Conservation (phyloP, 2,329 filamentous ascomycete genomes). For the Fusarium secorum region DNA sequence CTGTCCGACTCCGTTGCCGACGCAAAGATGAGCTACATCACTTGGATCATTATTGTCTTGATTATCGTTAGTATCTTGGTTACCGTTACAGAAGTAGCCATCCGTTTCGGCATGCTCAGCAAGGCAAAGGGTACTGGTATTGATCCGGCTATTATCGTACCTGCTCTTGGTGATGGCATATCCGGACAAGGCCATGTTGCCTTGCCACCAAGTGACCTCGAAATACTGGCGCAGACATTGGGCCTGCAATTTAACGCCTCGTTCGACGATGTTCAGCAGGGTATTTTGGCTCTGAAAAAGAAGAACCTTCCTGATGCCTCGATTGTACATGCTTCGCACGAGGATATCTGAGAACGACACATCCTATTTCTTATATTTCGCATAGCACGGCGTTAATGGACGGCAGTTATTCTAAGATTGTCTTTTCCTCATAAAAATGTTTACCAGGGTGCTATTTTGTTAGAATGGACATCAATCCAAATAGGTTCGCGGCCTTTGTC, state of each 20-base stretch:
- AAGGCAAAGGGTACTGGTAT: conserved; percentile 34
- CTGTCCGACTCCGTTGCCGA: conserved; percentile 91
- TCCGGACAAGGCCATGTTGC: conserved; percentile 7
- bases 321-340: conserved; percentile 17
- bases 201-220: conserved; percentile 44
- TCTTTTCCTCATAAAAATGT: not conserved
- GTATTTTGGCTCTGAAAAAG: conserved; percentile 45
- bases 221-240: conserved; percentile 47
- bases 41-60: conserved; percentile 96
- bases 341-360: conserved; percentile 19
- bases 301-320: conserved; percentile 12
- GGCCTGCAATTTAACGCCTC: conserved; percentile 48
- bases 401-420: not conserved
- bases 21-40: conserved; percentile 94
- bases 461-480: not conserved
- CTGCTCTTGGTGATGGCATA: conserved; percentile 29
- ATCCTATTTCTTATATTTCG: not conserved
- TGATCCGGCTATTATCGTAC: conserved; percentile 13
- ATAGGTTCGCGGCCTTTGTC: not conserved
- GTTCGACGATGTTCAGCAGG: conserved; percentile 46
- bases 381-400: conserved; percentile 40
- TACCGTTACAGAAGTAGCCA: conserved; percentile 85
- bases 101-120: conserved; percentile 80
- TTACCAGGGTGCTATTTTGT: not conserved
- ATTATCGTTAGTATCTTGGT: conserved; percentile 92